These are phyloP conservation scores for Ophiosphaerella narmari DNA, from an alignment of 2,329 filamentous ascomycete genomes.

Conservation along the genomic window DNA sequence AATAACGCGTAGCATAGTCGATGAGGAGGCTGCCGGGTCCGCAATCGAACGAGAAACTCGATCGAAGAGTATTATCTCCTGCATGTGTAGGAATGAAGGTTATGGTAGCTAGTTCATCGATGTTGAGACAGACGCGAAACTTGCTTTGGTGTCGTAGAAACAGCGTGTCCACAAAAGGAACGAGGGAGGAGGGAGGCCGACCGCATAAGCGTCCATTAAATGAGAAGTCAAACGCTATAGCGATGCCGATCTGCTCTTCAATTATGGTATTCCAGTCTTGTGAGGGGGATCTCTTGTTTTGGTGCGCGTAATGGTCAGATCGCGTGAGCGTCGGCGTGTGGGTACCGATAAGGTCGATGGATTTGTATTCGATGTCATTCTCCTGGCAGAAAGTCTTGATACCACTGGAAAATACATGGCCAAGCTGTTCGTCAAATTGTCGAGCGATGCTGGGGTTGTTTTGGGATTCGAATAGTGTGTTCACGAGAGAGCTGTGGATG, in stretches of 20 bases:
- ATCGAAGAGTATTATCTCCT: conserved; percentile 39
- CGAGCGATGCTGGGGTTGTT: conserved; percentile 60
- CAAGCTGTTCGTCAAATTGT: conserved; percentile 62
- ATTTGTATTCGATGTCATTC: conserved; percentile 49
- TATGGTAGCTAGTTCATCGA: conserved; percentile 65
- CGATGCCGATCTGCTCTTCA: conserved; percentile 61
- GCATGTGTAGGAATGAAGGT: conserved; percentile 62
- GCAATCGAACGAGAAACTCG: conserved; percentile 59
- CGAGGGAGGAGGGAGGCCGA: conserved; percentile 60
- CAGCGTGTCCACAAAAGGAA: conserved; percentile 62
- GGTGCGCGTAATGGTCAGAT: conserved; percentile 20
- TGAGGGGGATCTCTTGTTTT: conserved; percentile 48
- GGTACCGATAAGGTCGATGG: conserved; percentile 61
- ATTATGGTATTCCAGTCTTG: conserved; percentile 62
- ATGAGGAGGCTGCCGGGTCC: conserved; percentile 63
- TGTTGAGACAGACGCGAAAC: conserved; percentile 64
- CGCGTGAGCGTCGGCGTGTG: conserved; percentile 57
- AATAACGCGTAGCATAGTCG: conserved; percentile 61
- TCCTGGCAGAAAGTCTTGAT: conserved; percentile 56
- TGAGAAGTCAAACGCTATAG: conserved; percentile 63
- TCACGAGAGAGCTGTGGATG: conserved; percentile 62
- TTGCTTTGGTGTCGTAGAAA: conserved; percentile 62
- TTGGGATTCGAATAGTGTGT: conserved; percentile 60
- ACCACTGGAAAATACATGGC: conserved; percentile 60
- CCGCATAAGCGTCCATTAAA: conserved; percentile 54